Evolutionary conservation across 192 early-diverging fungal genomes (phyloP).

Genomic region (Linnemannia schmuckeri): DNA sequence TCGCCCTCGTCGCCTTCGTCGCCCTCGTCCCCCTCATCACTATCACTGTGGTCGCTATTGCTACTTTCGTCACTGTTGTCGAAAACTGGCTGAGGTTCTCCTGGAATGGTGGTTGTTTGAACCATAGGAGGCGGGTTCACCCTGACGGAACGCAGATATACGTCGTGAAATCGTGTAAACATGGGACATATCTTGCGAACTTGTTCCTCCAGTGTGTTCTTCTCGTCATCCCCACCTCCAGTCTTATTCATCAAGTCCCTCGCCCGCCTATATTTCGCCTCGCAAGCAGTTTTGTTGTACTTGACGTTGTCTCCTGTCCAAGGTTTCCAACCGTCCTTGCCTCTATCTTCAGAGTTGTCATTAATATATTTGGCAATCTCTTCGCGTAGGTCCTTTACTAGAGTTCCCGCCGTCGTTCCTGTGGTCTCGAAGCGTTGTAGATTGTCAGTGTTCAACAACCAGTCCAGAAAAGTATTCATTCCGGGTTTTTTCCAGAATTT

Average conservation of each 20-base stretch:
- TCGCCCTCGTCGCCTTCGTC: not conserved
- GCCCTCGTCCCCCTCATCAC: not conserved
- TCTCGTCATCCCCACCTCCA: not conserved
- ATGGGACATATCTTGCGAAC: constrained; percentile 3
- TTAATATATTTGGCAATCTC: not conserved
- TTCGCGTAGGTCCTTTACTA: not conserved
- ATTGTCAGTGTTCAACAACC: not conserved
- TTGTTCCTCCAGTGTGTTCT: not conserved
- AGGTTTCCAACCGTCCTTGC: constrained; percentile 2
- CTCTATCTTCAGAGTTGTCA: not conserved
- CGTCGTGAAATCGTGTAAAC: constrained; percentile 1
- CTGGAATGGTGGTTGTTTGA: constrained; percentile 3
- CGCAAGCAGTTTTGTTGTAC: constrained; percentile 6
- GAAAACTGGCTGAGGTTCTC: not conserved
- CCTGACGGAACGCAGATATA: not conserved
- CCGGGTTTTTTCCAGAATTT: not conserved
- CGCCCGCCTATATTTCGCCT: constrained; percentile 3
- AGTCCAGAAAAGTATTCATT: constrained; percentile 6
- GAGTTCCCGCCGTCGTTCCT: constrained; percentile 1
- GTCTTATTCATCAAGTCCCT: not conserved
- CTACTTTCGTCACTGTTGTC: not conserved
- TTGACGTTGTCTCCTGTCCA: constrained; percentile 7
- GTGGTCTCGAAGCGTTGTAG: not conserved
- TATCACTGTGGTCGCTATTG: not conserved
- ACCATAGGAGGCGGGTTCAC: not conserved